Conservation (phyloP, 257 asterid genomes). For the Petrea volubilis region DNA sequence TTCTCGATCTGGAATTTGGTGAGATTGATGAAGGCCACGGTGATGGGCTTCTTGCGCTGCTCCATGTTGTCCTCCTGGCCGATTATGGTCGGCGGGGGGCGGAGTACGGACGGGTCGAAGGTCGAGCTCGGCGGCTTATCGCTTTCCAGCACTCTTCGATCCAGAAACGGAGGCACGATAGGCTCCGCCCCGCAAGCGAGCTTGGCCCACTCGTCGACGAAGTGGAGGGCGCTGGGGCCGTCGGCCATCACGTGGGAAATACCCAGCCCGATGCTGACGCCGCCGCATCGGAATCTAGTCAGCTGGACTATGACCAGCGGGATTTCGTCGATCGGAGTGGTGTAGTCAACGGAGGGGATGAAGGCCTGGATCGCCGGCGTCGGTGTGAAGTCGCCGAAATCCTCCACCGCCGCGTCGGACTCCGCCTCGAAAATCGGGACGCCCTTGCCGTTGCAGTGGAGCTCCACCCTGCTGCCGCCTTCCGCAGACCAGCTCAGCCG, state of each 20-base stretch:
- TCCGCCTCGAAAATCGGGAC: slow-evolving; percentile 54
- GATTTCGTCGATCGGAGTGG: slow-evolving; percentile 44
- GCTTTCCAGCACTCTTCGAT: slow-evolving; percentile 32
- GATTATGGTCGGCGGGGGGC: slow-evolving; percentile 43
- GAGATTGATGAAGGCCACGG: slow-evolving; percentile 35
- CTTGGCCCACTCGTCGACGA: slow-evolving; percentile 48
- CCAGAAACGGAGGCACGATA: slow-evolving; percentile 30
- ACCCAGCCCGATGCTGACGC: slow-evolving; percentile 48
- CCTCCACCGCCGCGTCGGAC: slow-evolving; percentile 42
- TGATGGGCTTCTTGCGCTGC: slow-evolving; percentile 43
- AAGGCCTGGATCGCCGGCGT: slow-evolving; percentile 38
- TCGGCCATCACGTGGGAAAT: slow-evolving; percentile 55
- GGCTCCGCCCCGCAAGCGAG: slow-evolving; percentile 35
- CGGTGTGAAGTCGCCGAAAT: slow-evolving; percentile 57
- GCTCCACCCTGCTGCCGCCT: slow-evolving; percentile 61
- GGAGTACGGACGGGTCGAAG: slow-evolving; percentile 49
- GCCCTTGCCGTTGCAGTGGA: slow-evolving; percentile 53
- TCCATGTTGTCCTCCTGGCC: slow-evolving; percentile 42
- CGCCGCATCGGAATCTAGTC: slow-evolving; percentile 54
- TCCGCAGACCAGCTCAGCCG: slow-evolving; percentile 44
- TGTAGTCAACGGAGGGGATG: slow-evolving; percentile 52
- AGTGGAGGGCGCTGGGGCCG: slow-evolving; percentile 54
- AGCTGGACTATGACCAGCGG: slow-evolving; percentile 50
- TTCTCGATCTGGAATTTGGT: slow-evolving; percentile 43
- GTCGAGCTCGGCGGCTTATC: neutral